Evolutionary conservation across 495 filamentous ascomycete genomes (phyloP), one percentile per base, ranked within the genome.

Genomic region (Pseudoneurospora amorphoporcata): DNA sequence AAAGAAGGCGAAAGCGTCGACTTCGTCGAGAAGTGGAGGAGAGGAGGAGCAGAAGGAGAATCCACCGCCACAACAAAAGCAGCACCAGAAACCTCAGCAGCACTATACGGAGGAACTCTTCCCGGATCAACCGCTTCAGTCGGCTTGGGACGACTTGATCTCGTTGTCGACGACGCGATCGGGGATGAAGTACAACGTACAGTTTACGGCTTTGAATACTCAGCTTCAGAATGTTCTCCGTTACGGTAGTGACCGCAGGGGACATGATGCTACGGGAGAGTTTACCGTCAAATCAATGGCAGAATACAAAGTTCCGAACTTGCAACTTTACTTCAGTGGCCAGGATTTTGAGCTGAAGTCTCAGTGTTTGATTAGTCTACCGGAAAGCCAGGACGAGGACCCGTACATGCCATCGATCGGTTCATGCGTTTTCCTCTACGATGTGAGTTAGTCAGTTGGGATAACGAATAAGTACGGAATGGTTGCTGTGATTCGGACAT

Each of bases 141-240:
- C 83, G 0, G 84, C 83, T 3, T 86, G 84, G 84, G 72, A 82
- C 65, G 83, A 84, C 70, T 69, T 78, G 41, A 68, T 84, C 12
- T 68, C 76, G 2, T 47, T 84, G 37, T 75, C 76, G 23, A 79
- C 76, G 23, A 79, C 76, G 4, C 43, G 69, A 0, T 32, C 12
- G 10, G 76, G 75, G 14, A 78, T 74, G 53, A 72, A 70, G 58
- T 78, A 81, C 71, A 71, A 71, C n/a, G 65, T 82, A 29, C 81
- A 80, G 72, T 76, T 84, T 23, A 78, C 81, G 16, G 83, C 80
- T 16, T 75, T 83, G 4, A 77, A 82, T 43, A 81, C 82, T 14
- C 69, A 39, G 12, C 17, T 79, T 72, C 29, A 77, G 39, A 23
- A 38, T 45, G 41, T 82, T 72, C 35, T 72, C 17, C 39, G 69